Percentiles rank a stretch among this genome's conserved stretches.
phyloP scores from a whole-genome alignment of 2,329 filamentous ascomycete species.

The Trichophyton verrucosum region DNA sequence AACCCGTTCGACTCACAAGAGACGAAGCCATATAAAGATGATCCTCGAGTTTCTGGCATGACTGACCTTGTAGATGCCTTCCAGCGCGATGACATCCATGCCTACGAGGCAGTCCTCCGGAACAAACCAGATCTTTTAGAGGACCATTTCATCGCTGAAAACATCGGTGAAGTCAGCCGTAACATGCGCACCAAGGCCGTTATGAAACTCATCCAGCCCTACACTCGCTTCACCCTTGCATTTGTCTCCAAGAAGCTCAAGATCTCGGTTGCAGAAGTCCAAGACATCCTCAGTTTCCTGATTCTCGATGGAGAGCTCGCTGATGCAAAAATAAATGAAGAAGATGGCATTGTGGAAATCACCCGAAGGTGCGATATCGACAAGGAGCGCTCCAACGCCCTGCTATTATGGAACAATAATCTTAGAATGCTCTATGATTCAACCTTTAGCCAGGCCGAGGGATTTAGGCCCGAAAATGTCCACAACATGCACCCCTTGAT shows the following conservation, averaged over 20 bases:
- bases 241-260: slow-evolving; percentile 84
- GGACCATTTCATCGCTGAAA: slow-evolving; percentile 94
- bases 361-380: slow-evolving; percentile 55
- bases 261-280: slow-evolving; percentile 73
- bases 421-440: slow-evolving; percentile 57
- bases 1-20: slow-evolving; percentile 98
- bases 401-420: slow-evolving; percentile 59
- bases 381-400: slow-evolving; percentile 54
- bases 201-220: slow-evolving; percentile 83
- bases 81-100: slow-evolving; percentile 85
- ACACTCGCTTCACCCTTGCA: slow-evolving; percentile 75
- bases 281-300: slow-evolving; percentile 89
- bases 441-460: slow-evolving; percentile 67
- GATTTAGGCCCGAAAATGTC: slow-evolving; percentile 39
- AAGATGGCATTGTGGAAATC: slow-evolving; percentile 71
- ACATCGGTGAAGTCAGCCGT: slow-evolving; percentile 96
- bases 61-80: slow-evolving; percentile 94
- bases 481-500: slow-evolving; percentile 19
- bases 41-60: slow-evolving; percentile 92
- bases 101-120: slow-evolving; percentile 77
- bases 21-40: slow-evolving; percentile 94
- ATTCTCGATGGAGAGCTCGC: slow-evolving; percentile 76
- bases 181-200: slow-evolving; percentile 97
- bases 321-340: slow-evolving; percentile 77
- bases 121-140: slow-evolving; percentile 79